Base-by-base conservation (phyloP, 2,329 filamentous ascomycete genomes). In the Triangularia verruculosa region DNA sequence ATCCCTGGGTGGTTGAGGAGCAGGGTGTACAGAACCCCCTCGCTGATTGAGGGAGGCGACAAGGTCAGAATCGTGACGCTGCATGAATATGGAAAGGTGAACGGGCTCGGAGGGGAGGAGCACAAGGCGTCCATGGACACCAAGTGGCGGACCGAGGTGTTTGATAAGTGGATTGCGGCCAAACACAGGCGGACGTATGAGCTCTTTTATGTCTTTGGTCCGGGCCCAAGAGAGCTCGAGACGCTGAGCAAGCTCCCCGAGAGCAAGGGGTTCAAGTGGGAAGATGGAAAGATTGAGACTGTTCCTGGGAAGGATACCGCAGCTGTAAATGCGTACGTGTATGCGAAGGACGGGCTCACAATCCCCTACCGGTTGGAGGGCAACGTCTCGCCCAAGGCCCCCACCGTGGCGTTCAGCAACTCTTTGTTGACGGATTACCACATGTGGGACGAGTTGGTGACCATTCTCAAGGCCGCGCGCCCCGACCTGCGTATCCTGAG, bases 361-460 rank as follows among this genome's bases (percentile, higher is more conserved):
- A 83, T 96, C 13, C 86, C 87, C 0, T 96, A 92, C 77, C 84
- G 87, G 13, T 82, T 96, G 1, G 90, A 95, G 74, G 92, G 92
- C 61, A 89, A 85, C 67, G 71, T 84, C 0, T 82, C 87, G 30
- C 85, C 87, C 0, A 73, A 83, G 20, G 90, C 91, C 0, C 92
- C 92, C 0, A 83, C 89, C 0, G 81, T 96, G 11, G 87, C 92
- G 20, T 89, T 93, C 69, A 83, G 83, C 76, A 96, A 96, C 79
- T 93, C 89, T 1, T 88, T 96, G 57, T 84, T 96, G 7, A 91
- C 91, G 2, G 87, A 89, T 56, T 83, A 89, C 67, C 81, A 85
- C 73, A 95, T 96, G 84, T 96, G 92, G 92, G 89, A 95, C 70
- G 80, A 81, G 1, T 86, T 96, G 64, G 78, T 95, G 0, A 77